Evolutionary conservation across 2,329 filamentous ascomycete species (phyloP).

Genomic region (Fulvia fulva): DNA sequence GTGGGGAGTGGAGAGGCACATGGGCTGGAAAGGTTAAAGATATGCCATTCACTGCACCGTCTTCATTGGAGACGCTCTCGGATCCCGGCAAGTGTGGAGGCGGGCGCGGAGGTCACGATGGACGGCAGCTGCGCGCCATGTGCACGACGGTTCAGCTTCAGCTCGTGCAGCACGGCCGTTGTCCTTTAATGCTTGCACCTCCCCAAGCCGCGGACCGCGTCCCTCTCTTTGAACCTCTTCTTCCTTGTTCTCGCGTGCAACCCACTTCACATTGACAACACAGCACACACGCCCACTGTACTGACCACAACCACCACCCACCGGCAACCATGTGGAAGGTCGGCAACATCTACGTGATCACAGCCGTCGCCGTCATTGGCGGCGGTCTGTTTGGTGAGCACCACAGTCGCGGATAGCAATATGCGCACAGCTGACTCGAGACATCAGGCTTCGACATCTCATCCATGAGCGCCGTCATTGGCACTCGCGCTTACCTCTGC

Average conservation of each 20-base stretch:
- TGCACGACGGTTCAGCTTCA: background rate
- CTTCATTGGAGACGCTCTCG: background rate
- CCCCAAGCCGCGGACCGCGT: background rate
- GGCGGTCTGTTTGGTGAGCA: conserved; percentile 57
- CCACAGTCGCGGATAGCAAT: background rate
- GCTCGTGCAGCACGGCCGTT: conserved; percentile 2
- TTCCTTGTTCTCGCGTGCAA: background rate
- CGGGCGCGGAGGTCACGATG: conserved; percentile 4
- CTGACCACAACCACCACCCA: background rate
- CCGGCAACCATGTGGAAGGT: conserved; percentile 23
- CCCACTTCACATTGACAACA: background rate
- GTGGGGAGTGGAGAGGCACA: conserved; percentile 8
- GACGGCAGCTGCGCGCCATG: background rate
- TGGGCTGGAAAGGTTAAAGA: no score
- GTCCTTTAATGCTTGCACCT: background rate
- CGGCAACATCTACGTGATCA: conserved; percentile 55
- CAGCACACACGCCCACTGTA: background rate
- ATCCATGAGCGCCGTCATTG: conserved; percentile 61
- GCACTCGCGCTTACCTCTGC: conserved; percentile 56
- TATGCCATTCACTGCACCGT: no score
- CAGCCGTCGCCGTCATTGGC: conserved; percentile 56
- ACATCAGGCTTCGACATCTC: conserved; percentile 66
- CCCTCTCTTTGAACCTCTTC: background rate
- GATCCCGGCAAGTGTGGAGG: conserved; percentile 3
- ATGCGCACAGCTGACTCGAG: background rate